Conservation (phyloP, 108 stramenopile genomes). For the Cyclotella sp. region DNA sequence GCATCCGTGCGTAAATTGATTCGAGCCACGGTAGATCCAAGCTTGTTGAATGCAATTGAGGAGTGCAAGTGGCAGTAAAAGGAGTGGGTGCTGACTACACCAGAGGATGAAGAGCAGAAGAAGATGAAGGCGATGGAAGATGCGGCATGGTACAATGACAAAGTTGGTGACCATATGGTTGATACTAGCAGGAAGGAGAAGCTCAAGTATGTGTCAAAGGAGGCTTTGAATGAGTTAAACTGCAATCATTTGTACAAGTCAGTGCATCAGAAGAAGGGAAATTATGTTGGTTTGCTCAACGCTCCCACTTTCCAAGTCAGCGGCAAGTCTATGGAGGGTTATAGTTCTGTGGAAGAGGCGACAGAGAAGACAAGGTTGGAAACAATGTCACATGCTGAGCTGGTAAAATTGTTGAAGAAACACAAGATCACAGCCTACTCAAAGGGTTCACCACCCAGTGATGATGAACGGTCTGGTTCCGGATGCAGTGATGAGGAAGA, state of each 20-base stretch:
- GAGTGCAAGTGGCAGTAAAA: background rate
- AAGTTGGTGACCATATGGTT: background rate
- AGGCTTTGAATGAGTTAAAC: too few species aligned
- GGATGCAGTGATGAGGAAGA: background rate
- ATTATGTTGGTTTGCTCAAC: background rate
- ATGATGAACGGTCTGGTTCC: background rate
- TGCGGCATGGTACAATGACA: conserved; percentile 6
- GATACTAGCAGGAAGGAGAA: too few species aligned
- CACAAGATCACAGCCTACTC: conserved; percentile 1
- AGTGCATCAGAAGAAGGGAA: background rate
- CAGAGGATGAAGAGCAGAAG: background rate
- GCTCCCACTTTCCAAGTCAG: background rate
- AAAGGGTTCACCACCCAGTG: conserved; percentile 8
- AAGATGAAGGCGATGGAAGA: background rate
- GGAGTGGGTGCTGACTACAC: background rate
- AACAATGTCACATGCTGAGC: background rate
- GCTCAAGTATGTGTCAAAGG: too few species aligned
- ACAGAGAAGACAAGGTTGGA: background rate
- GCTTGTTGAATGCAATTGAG: background rate
- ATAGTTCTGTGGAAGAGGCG: background rate
- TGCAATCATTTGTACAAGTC: too few species aligned
- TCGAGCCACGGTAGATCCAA: background rate
- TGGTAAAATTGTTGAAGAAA: background rate
- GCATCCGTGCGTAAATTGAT: too few species aligned
- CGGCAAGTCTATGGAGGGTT: background rate